Percentiles rank a stretch among this genome's conserved stretches.
Conservation (phyloP, 2,329 filamentous ascomycete species). For the Beauveria sp. region DNA sequence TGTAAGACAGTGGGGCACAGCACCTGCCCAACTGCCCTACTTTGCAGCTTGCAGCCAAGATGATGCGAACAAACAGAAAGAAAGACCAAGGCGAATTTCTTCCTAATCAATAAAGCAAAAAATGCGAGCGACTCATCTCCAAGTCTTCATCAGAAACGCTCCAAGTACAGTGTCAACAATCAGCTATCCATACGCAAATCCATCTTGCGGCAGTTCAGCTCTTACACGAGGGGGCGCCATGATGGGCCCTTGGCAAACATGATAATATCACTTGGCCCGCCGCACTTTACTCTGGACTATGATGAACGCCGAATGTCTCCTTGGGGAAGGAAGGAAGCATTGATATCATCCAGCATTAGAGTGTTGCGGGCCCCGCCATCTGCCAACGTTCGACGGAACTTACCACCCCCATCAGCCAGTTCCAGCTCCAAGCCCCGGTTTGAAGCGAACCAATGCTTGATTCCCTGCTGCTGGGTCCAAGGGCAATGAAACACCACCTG, state of each 20-base stretch:
- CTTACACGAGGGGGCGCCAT: neutral
- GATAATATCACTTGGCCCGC: slow-evolving; percentile 4
- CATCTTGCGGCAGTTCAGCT: neutral
- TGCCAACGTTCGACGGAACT: slow-evolving; percentile 2
- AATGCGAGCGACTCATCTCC: no score
- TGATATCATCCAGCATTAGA: neutral
- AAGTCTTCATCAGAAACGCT: no score
- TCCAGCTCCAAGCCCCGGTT: neutral
- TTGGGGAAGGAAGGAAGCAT: slow-evolving; percentile 5
- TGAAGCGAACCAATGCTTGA: neutral
- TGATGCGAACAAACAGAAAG: no score
- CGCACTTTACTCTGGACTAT: neutral
- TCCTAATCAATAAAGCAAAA: no score
- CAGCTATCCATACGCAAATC: neutral
- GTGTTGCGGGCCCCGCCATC: neutral
- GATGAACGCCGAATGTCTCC: slow-evolving; percentile 1
- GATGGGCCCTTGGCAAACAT: slow-evolving; percentile 3
- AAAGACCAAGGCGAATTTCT: no score
- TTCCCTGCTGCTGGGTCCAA: neutral
- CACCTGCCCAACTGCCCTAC: no score
- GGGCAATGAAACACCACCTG: neutral
- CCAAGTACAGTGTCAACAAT: no score
- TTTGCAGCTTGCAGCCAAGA: neutral
- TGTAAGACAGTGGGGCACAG: neutral
- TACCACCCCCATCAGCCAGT: neutral